These are phyloP conservation scores for Phaeosphaeriaceae sp. DNA, from an alignment of 2,329 filamentous ascomycete species.

Conservation along the genomic window DNA sequence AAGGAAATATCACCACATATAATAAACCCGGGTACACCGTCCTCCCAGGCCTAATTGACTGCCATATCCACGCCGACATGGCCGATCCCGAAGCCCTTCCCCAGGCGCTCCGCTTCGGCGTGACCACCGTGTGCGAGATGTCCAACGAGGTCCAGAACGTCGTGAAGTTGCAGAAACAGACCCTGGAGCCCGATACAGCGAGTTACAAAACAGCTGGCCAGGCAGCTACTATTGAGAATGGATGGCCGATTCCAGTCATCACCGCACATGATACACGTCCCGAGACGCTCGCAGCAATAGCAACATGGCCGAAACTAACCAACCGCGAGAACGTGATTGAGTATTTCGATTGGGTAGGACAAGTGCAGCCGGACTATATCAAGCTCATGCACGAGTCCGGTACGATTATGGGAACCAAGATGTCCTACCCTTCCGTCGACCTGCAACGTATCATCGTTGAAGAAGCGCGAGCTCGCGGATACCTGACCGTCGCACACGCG, in stretches of 20 bases:
- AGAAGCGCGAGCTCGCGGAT: constrained; percentile 47
- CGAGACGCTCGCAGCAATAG: constrained; percentile 49
- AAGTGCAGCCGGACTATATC: constrained; percentile 56
- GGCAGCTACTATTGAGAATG: constrained; percentile 59
- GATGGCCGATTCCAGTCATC: constrained; percentile 59
- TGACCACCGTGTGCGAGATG: constrained; percentile 62
- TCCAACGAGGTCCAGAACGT: constrained; percentile 47
- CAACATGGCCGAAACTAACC: constrained; percentile 57
- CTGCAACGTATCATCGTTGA: constrained; percentile 56
- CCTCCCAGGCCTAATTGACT: constrained; percentile 60
- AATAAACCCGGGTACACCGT: constrained; percentile 57
- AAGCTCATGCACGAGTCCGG: constrained; percentile 62
- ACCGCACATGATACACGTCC: constrained; percentile 47
- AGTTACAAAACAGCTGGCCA: constrained; percentile 59
- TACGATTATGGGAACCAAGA: constrained; percentile 44
- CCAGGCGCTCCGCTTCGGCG: constrained; percentile 57
- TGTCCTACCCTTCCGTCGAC: constrained; percentile 51
- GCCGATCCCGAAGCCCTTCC: constrained; percentile 50
- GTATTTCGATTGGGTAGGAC: constrained; percentile 51
- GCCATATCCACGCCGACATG: constrained; percentile 57
- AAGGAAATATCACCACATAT: constrained; percentile 33
- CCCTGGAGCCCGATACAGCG: constrained; percentile 46
- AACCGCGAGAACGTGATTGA: constrained; percentile 50
- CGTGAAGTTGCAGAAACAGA: constrained; percentile 35
- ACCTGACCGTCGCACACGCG: constrained; percentile 52